Evolutionary conservation across 257 asterid species (phyloP).

Genomic region (Penstemon davidsonii): DNA sequence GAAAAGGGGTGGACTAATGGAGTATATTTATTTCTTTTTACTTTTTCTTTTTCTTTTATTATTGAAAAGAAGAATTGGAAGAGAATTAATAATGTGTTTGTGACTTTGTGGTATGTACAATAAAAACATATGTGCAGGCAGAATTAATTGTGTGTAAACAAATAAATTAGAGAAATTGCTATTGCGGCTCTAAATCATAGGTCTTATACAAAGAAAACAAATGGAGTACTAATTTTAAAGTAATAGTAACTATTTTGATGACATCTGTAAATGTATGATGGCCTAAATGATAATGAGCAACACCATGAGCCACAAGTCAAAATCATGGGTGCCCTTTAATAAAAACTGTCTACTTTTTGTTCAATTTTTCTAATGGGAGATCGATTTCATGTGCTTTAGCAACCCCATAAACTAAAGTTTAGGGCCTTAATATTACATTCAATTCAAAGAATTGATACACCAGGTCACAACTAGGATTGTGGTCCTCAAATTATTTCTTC

Average conservation of each 20-base stretch:
- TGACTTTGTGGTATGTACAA: too few relatives aligned
- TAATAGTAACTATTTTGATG: too few relatives aligned
- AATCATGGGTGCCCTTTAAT: conserved; percentile 25
- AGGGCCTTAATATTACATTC: too few relatives aligned
- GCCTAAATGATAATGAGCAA: conserved; percentile 32
- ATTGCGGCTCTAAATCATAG: too few relatives aligned
- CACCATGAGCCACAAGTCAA: conserved; percentile 35
- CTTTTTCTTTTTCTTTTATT: neutral
- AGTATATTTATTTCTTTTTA: conserved; percentile 22
- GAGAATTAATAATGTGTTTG: too few relatives aligned
- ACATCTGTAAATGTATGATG: too few relatives aligned
- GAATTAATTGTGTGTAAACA: too few relatives aligned
- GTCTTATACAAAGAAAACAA: neutral
- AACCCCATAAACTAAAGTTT: neutral
- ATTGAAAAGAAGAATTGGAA: neutral
- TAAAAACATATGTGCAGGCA: too few relatives aligned
- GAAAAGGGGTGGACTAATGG: conserved; percentile 39
- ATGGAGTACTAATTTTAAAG: too few relatives aligned
- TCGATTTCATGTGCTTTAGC: neutral
- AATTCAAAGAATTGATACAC: neutral
- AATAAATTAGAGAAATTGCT: too few relatives aligned
- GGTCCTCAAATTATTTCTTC: conserved; percentile 29
- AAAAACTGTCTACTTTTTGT: conserved; percentile 16
- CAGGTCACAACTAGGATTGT: neutral
- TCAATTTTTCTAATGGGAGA: neutral